Evolutionary conservation across 768 basidiomycete genomes (phyloP).

Genomic region (Suillus ampliporus): DNA sequence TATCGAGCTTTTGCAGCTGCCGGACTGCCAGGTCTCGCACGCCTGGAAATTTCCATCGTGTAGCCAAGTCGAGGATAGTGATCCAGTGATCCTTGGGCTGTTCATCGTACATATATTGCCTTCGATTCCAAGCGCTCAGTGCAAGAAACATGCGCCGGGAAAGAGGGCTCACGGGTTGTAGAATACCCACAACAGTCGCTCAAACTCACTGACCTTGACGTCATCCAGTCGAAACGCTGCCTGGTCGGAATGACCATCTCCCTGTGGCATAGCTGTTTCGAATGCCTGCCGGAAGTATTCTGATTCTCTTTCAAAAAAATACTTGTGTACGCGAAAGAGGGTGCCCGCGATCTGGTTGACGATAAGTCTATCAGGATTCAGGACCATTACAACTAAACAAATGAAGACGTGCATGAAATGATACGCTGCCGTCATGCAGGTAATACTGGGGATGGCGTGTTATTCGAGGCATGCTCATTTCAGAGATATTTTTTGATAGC

Average conservation of each 20-base stretch:
- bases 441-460: conserved; percentile 4
- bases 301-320: conserved; percentile 46
- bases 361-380: neutral
- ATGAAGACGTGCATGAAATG: conserved; percentile 4
- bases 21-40: conserved; percentile 57
- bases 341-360: conserved; percentile 40
- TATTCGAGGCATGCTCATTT: neutral
- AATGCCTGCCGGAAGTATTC: conserved; percentile 35
- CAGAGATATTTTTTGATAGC: neutral
- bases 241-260: neutral
- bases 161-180: conserved; percentile 54
- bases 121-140: conserved; percentile 26
- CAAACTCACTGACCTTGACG: conserved; percentile 46
- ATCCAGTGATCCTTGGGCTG: conserved; percentile 58
- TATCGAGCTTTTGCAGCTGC: conserved; percentile 54
- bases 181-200: conserved; percentile 56
- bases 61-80: conserved; percentile 56
- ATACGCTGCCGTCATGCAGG: neutral
- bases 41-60: conserved; percentile 59
- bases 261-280: conserved; percentile 5
- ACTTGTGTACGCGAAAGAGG: conserved; percentile 40
- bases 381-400: neutral
- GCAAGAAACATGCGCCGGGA: too few relatives aligned
- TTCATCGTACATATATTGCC: conserved; percentile 60
- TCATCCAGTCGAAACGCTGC: conserved; percentile 25